Evolutionary conservation across 306 rosid species (phyloP).

Genomic region (Macrotyloma uniflorum): DNA sequence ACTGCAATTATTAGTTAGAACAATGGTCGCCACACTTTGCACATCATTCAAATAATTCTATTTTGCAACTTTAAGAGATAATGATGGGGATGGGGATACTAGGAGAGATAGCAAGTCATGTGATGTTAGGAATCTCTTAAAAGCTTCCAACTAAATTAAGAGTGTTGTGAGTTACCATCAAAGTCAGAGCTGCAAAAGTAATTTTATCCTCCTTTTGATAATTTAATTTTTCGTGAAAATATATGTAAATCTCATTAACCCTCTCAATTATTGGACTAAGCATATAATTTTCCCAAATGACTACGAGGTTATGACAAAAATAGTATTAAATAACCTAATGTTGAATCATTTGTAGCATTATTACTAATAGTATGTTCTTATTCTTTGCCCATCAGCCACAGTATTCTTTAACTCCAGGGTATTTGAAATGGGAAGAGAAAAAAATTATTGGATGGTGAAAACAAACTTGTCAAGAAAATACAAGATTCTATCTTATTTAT

Average conservation of each 20-base stretch:
- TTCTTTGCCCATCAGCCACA: neutral
- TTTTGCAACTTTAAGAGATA: conserved; percentile 12
- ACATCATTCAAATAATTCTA: conserved; percentile 5
- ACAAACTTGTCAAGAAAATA: neutral
- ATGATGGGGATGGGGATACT: neutral
- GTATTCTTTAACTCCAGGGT: neutral
- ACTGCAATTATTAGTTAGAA: neutral
- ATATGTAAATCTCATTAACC: neutral
- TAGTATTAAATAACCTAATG: neutral
- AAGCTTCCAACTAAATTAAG: neutral
- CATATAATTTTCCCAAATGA: neutral
- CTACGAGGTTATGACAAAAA: neutral
- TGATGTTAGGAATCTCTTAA: neutral
- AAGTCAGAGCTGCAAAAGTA: neutral
- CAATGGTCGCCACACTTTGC: conserved; percentile 1
- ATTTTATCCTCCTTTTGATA: neutral
- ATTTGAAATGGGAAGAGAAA: neutral
- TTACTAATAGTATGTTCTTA: neutral
- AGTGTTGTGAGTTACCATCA: neutral
- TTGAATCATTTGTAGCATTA: neutral
- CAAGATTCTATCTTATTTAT: neutral
- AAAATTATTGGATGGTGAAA: neutral
- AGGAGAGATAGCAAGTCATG: neutral
- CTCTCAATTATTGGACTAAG: neutral
- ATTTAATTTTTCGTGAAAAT: neutral